Percentiles rank a stretch among this genome's conserved stretches.
phyloP scores from a whole-genome alignment of 805 yeast species.

The Candida vaughaniae region DNA sequence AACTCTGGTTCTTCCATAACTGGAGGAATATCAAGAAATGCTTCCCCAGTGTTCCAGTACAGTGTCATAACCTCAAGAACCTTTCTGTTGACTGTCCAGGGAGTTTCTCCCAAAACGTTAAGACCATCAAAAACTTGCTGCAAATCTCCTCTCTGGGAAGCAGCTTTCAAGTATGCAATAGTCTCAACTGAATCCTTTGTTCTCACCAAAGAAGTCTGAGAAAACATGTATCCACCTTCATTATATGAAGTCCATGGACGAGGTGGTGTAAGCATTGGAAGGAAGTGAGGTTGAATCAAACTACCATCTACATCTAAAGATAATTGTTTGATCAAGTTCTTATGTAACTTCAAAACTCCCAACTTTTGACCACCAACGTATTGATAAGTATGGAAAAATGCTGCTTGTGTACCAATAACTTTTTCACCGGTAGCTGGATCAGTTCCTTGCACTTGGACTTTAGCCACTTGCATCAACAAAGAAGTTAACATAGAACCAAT shows the following conservation, averaged over 20 bases:
- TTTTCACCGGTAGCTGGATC: conserved; percentile 75
- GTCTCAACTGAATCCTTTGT: conserved; percentile 88
- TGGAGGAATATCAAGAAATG: conserved; percentile 70
- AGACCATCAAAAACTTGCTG: conserved; percentile 73
- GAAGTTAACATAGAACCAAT: conserved; percentile 81
- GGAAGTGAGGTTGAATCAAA: conserved; percentile 75
- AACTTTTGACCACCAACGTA: conserved; percentile 73
- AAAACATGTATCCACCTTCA: conserved; percentile 80
- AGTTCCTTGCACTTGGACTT: conserved; percentile 70
- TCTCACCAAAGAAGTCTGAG: conserved; percentile 65
- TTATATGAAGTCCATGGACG: conserved; percentile 80
- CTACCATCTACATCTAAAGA: conserved; percentile 64
- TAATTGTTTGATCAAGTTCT: conserved; percentile 60
- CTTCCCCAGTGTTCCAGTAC: conserved; percentile 85
- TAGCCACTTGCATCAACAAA: conserved; percentile 76
- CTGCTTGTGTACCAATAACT: conserved; percentile 80
- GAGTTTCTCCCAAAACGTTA: conserved; percentile 79
- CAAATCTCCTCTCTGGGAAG: conserved; percentile 66
- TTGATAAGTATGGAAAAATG: conserved; percentile 86
- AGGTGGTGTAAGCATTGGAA: conserved; percentile 95
- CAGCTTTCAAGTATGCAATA: conserved; percentile 81
- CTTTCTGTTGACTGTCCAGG: conserved; percentile 87
- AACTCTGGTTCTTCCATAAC: conserved; percentile 43
- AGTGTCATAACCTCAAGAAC: conserved; percentile 67
- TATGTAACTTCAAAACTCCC: conserved; percentile 80